These are phyloP conservation scores for Mortierella sp. DNA, from an alignment of 371 early-diverging fungal species.

Conservation along the genomic window DNA sequence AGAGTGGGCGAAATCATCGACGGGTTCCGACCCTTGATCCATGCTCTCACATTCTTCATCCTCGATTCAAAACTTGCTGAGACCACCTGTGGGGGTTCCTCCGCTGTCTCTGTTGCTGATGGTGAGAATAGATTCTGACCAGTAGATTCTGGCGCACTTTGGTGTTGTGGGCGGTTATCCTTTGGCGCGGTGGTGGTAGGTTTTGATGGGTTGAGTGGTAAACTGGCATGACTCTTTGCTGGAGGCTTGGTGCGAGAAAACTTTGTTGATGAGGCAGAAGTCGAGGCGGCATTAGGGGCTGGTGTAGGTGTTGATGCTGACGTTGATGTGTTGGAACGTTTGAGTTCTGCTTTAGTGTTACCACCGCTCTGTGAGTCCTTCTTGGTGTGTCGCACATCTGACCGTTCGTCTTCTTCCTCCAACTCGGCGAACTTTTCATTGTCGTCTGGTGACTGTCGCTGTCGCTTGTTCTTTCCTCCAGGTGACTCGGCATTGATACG, in stretches of 20 bases:
- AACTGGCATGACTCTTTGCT: conserved; percentile 21
- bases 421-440: background rate
- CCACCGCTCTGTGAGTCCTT: background rate
- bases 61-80: conserved; percentile 35
- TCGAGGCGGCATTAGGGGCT: background rate
- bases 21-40: conserved; percentile 48
- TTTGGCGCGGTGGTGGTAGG: background rate
- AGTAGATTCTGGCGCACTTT: background rate
- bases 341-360: background rate
- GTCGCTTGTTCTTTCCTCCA: conserved; percentile 10
- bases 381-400: background rate
- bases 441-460: background rate
- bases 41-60: conserved; percentile 45
- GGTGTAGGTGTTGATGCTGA: background rate
- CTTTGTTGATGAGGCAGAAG: background rate
- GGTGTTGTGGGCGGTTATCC: background rate
- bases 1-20: conserved; percentile 43
- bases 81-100: background rate
- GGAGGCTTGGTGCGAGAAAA: conserved; percentile 44
- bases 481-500: background rate
- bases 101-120: background rate
- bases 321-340: background rate
- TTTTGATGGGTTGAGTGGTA: background rate
- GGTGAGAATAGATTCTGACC: background rate
- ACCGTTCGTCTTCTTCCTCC: background rate